Evolutionary conservation across 768 basidiomycete genomes (phyloP), one percentile per base, ranked within the genome.

Genomic region (Pholiota conissans): DNA sequence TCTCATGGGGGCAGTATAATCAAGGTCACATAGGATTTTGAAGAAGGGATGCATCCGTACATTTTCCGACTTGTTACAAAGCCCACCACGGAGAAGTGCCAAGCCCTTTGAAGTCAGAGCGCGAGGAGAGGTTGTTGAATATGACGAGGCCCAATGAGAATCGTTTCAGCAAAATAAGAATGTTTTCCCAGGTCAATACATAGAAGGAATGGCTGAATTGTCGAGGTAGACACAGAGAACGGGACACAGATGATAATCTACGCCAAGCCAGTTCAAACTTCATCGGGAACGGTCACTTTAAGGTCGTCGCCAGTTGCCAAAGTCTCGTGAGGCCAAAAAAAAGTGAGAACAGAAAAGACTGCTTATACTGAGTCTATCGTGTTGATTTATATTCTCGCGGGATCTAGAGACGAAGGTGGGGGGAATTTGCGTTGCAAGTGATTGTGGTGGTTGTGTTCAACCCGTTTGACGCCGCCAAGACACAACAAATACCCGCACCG

Each of bases 1-100:
- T 53, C 52, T 29, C 40, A 45, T 53, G 52, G 52, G 40, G 20
- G 26, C 52, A 53, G 28, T 53, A 45, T 52, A 14, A 27, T 20
- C 20, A 40, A 42, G 52, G 52, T 53, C 52, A 53, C 52, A 28
- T 53, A 53, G 37, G n/a, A 42, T 3, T n/a, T 18, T 42, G 11
- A 4, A 29, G 14, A 26, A 28, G 32, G 50, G 40, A 7, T 14
- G 28, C 8, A 9, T 53, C 52, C 52, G 52, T 53, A 53, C 40
- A 53, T 53, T 45, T 53, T 53, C 52, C 52, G 52, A 28, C 52
- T 26, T 5, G 20, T 42, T 42, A 37, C 11, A 37, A 37, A 37
- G 37, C 37, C 37, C 14, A 37, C 37, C 37, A 37, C 16, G 37
- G 37, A 37, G 11, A 37, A n/a, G 37, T 18, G 37, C 37, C 37